phyloP scores from a whole-genome alignment of 2,329 filamentous ascomycete species.

The Trichophaea hybrida region DNA sequence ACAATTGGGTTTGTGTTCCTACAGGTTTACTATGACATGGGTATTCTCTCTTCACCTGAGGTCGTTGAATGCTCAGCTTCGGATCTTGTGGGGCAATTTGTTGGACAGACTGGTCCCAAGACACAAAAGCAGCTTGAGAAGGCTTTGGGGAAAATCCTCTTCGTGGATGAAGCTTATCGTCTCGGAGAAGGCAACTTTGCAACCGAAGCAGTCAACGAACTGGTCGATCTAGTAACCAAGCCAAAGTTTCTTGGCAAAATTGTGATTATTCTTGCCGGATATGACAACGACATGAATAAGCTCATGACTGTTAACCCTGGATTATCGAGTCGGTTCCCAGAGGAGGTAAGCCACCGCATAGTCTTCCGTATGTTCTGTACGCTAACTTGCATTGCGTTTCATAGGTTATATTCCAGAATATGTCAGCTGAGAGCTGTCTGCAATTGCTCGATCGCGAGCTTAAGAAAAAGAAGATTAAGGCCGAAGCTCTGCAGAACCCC shows the following conservation, averaged over 20 bases:
- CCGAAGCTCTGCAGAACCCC: slow-evolving; percentile 26
- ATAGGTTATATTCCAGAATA: slow-evolving; percentile 39
- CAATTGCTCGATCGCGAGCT: slow-evolving; percentile 33
- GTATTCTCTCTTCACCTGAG: slow-evolving; percentile 45
- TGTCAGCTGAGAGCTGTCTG: slow-evolving; percentile 36
- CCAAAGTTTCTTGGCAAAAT: slow-evolving; percentile 38
- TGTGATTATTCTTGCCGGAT: slow-evolving; percentile 44
- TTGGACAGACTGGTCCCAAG: slow-evolving; percentile 57
- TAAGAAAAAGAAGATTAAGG: slow-evolving; percentile 26
- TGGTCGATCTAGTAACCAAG: slow-evolving; percentile 41
- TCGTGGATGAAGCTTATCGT: slow-evolving; percentile 46
- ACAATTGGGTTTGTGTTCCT: neutral
- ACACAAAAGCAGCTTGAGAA: slow-evolving; percentile 46
- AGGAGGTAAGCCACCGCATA: slow-evolving; percentile 29
- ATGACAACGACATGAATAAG: slow-evolving; percentile 48
- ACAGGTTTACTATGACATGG: slow-evolving; percentile 60
- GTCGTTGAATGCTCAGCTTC: slow-evolving; percentile 54
- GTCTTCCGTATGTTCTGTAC: neutral
- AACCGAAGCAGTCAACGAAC: slow-evolving; percentile 40
- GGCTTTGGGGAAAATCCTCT: slow-evolving; percentile 43
- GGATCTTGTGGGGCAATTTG: slow-evolving; percentile 52
- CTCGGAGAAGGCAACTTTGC: slow-evolving; percentile 39
- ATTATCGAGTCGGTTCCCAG: slow-evolving; percentile 50
- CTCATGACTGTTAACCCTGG: slow-evolving; percentile 49
- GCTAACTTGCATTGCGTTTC: neutral